phyloP scores from a whole-genome alignment of 176 grass and related monocot species.

The Carex parvula region DNA sequence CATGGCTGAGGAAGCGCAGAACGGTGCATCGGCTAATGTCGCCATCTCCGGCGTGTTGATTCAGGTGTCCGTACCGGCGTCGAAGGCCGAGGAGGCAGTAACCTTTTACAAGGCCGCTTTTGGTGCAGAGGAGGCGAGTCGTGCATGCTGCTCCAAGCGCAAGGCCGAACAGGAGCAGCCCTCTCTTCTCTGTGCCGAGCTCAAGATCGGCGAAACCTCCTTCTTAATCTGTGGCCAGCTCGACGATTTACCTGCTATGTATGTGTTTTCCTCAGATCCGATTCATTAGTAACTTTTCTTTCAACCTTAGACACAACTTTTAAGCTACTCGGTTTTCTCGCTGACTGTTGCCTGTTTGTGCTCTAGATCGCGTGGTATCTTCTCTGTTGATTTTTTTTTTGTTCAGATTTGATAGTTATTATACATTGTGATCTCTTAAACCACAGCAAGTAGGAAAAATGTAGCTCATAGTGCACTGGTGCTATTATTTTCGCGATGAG shows the following conservation, averaged over 20 bases:
- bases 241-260: constrained; percentile 27
- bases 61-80: constrained; percentile 41
- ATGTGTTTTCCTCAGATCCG: constrained; percentile 6
- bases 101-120: constrained; percentile 69
- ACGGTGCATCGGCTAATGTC: constrained; percentile 5
- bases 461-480: neutral
- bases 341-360: neutral
- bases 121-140: constrained; percentile 45
- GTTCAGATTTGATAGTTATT: neutral
- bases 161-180: constrained; percentile 51
- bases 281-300: neutral
- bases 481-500: neutral
- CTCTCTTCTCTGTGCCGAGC: constrained; percentile 48
- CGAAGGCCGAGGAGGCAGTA: constrained; percentile 47
- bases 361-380: neutral
- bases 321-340: neutral
- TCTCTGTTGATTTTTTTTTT: neutral
- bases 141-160: constrained; percentile 44
- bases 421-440: neutral
- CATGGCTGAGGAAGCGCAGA: constrained; percentile 9
- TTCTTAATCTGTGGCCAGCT: constrained; percentile 46
- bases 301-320: neutral
- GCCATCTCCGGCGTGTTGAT: constrained; percentile 27
- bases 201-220: constrained; percentile 35
- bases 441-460: neutral